A percentile compares a stretch with the other conserved stretches of the same genome.
Evolutionary conservation across 805 yeast species (phyloP).

Genomic region (Grigorovia jiainica): DNA sequence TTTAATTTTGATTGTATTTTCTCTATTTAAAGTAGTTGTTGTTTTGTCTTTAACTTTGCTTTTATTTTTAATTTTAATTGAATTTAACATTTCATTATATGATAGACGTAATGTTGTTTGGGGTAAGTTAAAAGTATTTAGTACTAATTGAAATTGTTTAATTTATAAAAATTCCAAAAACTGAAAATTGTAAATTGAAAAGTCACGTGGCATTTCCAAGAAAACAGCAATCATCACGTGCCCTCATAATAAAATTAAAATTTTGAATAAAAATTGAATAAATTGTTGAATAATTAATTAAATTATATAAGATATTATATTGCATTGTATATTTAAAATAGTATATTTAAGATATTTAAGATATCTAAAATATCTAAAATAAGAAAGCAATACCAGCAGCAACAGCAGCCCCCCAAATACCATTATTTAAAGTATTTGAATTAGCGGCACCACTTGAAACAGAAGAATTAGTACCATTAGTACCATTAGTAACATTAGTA

Average conservation of each 20-base stretch:
- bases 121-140: no score
- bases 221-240: no score
- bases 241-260: not conserved
- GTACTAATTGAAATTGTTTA: no score
- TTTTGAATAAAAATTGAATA: not conserved
- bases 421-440: slow-evolving; percentile 53
- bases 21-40: not conserved
- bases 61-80: not conserved
- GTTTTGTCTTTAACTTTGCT: not conserved
- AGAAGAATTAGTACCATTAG: slow-evolving; percentile 1
- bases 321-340: not conserved
- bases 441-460: slow-evolving; percentile 42
- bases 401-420: slow-evolving; percentile 73
- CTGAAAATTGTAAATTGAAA: no score
- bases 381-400: slow-evolving; percentile 67
- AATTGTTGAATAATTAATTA: not conserved
- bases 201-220: no score
- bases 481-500: slow-evolving; percentile 28
- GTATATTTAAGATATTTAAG: not conserved
- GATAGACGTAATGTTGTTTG: no score
- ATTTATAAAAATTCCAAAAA: no score
- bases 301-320: not conserved
- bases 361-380: slow-evolving; percentile 30
- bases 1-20: not conserved
- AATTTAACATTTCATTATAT: not conserved